These are phyloP conservation scores for Leccinum variicolor DNA, from an alignment of 768 basidiomycete species.

Conservation along the genomic window DNA sequence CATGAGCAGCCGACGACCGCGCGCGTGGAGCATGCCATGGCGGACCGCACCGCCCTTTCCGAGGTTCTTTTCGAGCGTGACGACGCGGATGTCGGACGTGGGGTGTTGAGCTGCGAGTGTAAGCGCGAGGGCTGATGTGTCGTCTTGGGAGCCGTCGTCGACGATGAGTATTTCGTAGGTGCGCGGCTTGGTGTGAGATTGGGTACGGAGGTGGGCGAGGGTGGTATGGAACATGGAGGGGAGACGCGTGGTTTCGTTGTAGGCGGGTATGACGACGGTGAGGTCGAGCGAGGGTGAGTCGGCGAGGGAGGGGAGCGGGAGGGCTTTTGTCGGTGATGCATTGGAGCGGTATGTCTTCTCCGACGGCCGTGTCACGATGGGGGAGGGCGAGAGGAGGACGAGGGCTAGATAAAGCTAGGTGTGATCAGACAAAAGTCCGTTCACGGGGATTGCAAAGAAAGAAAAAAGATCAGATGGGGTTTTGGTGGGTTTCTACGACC, in stretches of 20 bases:
- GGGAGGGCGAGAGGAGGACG: slow-evolving; percentile 69
- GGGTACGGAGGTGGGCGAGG: slow-evolving; percentile 51
- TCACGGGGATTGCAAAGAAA: no score
- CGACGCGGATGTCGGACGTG: slow-evolving; percentile 66
- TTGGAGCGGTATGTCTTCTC: slow-evolving; percentile 69
- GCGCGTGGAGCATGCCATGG: slow-evolving; percentile 83
- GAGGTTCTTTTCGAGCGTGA: slow-evolving; percentile 73
- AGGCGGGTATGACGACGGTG: slow-evolving; percentile 85
- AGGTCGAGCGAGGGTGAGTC: slow-evolving; percentile 64
- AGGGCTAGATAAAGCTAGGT: slow-evolving; percentile 66
- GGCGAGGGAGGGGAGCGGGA: slow-evolving; percentile 54
- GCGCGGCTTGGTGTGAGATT: slow-evolving; percentile 25
- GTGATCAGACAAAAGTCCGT: slow-evolving; percentile 8
- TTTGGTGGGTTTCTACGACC: slow-evolving; percentile 41
- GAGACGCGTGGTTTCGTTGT: slow-evolving; percentile 85
- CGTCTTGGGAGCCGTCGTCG: slow-evolving; percentile 86
- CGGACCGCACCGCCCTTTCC: slow-evolving; percentile 94
- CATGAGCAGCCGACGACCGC: slow-evolving; percentile 79
- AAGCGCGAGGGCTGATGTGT: slow-evolving; percentile 64
- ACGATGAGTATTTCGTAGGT: slow-evolving; percentile 83
- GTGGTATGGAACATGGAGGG: slow-evolving; percentile 79
- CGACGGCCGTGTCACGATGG: slow-evolving; percentile 57
- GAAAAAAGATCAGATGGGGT: slow-evolving; percentile 35
- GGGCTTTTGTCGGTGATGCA: slow-evolving; percentile 48
- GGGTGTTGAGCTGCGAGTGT: slow-evolving; percentile 56